Conservation (phyloP, 1,284 basidiomycete species). For the Vanrija sp. region DNA sequence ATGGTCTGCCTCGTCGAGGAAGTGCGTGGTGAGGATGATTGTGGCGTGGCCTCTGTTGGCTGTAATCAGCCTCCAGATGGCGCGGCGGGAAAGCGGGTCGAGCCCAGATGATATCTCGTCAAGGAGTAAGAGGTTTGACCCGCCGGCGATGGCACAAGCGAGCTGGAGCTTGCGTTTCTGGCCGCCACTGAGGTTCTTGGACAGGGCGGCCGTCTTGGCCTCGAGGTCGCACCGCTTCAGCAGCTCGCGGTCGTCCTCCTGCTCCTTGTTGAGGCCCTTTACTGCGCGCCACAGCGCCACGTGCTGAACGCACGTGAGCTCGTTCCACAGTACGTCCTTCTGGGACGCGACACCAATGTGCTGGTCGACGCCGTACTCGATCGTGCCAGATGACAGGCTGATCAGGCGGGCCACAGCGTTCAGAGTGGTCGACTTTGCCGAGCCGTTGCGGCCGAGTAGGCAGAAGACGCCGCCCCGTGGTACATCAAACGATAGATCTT, state of each 20-base stretch:
- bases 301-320: slow-evolving; percentile 69
- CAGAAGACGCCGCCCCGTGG: slow-evolving; percentile 69
- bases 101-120: slow-evolving; percentile 72
- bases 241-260: slow-evolving; percentile 56
- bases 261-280: slow-evolving; percentile 51
- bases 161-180: slow-evolving; percentile 78
- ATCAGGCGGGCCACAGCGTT: slow-evolving; percentile 63
- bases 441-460: slow-evolving; percentile 61
- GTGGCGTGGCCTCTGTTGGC: slow-evolving; percentile 63
- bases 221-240: slow-evolving; percentile 66
- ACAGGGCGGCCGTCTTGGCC: slow-evolving; percentile 63
- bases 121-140: slow-evolving; percentile 61
- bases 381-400: slow-evolving; percentile 58
- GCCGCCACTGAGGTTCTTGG: slow-evolving; percentile 66
- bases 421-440: slow-evolving; percentile 72
- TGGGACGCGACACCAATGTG: slow-evolving; percentile 70
- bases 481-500: slow-evolving; percentile 61
- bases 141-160: slow-evolving; percentile 69
- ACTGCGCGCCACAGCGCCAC: slow-evolving; percentile 67
- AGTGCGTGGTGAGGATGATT: slow-evolving; percentile 65
- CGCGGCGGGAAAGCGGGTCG: slow-evolving; percentile 69
- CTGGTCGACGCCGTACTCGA: slow-evolving; percentile 55
- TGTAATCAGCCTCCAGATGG: slow-evolving; percentile 69
- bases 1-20: slow-evolving; percentile 75
- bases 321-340: slow-evolving; percentile 75